Base-by-base conservation (phyloP, 2,329 filamentous ascomycete species). In the Colletotrichum ledebouriae region DNA sequence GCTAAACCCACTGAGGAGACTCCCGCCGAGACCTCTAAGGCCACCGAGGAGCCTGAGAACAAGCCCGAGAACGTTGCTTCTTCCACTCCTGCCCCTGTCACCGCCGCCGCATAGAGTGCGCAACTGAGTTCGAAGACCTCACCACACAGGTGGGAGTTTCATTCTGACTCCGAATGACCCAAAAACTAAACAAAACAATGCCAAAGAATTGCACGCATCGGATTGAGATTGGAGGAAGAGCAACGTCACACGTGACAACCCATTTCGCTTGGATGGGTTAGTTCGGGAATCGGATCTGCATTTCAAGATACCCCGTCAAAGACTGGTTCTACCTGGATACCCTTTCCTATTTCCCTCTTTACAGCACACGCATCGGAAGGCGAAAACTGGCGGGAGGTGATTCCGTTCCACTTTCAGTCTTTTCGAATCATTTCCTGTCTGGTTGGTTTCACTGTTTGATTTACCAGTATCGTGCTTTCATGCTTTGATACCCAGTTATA, bases 231-330 rank as follows among this genome's bases (percentile, higher is more conserved):
- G 57, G 67, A 67, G 63, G 63, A 62, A 69, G 63, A 69, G 67
- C 56, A 69, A 61, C 44, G 25, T 61, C 63, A 68, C 63, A 68
- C 46, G 55, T 67, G 67, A 63, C 13, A 67, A 70, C 58, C 69
- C 59, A 55, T 63, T 70, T 59, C 56, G 67, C 66, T 64, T 55
- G 53, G 55, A 61, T 63, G 62, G 50, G 69, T 77, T 78, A 79
- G 81, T 81, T 80, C 80, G 76, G 81, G 82, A 79, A 82, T 79
- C 83, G 81, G 82, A 82, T 84, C 81, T 86, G 84, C 84, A 86
- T 86, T 85, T 86, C 81, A 81, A 84, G 83, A 85, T 85, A 85
- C 84, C 84, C 84, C 82, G 80, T 83, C 80, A 78, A 39, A 84
- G 80, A 83, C 81, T 84, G 81, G 79, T 80, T 81, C 73, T 72